These are phyloP conservation scores for Coemansia sp. DNA, from an alignment of 192 early-diverging fungal genomes.

Conservation along the genomic window DNA sequence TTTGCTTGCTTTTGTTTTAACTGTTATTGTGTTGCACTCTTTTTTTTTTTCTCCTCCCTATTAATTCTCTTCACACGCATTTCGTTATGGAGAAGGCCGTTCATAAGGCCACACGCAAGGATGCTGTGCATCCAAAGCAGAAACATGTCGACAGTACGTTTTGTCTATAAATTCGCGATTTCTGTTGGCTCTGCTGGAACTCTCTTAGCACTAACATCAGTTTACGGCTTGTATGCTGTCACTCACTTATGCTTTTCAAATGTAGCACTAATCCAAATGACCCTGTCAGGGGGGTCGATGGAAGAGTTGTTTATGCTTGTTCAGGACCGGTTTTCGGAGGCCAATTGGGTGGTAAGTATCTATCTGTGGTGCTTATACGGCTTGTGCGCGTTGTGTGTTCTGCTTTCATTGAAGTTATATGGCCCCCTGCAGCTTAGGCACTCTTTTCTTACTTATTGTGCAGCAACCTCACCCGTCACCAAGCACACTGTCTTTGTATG, in stretches of 20 bases:
- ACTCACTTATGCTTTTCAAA: background rate
- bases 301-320: conserved; percentile 54
- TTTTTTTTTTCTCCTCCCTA: conserved; percentile 5
- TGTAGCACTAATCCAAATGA: conserved; percentile 56
- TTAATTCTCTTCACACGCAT: background rate
- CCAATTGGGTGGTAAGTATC: conserved; percentile 54
- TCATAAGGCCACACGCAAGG: conserved; percentile 56
- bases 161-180: background rate
- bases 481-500: background rate
- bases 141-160: conserved; percentile 59
- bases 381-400: background rate
- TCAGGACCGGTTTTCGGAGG: conserved; percentile 55
- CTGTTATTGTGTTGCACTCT: conserved; percentile 6
- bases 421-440: background rate
- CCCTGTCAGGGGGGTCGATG: conserved; percentile 48
- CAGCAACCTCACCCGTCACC: background rate
- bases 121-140: conserved; percentile 55
- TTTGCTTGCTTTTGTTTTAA: conserved; percentile 1
- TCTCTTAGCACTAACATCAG: background rate
- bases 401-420: background rate
- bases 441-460: background rate
- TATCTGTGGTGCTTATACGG: background rate
- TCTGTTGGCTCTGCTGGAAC: background rate
- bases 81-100: conserved; percentile 56
- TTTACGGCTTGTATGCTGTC: background rate